phyloP scores from a whole-genome alignment of 306 rosid species.

The Malus domestica region DNA sequence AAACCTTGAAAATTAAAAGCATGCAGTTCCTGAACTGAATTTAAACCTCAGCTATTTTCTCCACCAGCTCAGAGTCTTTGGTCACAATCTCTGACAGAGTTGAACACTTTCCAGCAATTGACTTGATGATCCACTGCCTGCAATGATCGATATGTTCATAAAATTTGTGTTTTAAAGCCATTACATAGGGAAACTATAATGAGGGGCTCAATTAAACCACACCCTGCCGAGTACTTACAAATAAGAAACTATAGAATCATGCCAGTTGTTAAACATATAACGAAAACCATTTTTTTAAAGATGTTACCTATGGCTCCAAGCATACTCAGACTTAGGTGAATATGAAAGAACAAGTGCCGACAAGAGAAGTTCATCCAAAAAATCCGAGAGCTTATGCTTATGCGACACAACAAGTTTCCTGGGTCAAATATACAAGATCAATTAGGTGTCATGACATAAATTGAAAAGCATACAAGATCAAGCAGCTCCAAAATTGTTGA shows the following conservation, averaged over 20 bases:
- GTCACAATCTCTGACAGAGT: slow-evolving; percentile 52
- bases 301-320: slow-evolving; percentile 78
- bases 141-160: slow-evolving; percentile 26
- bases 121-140: slow-evolving; percentile 93
- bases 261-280: background rate
- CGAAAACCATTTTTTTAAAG: background rate
- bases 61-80: slow-evolving; percentile 93
- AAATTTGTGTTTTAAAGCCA: slow-evolving; percentile 17
- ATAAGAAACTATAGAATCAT: background rate
- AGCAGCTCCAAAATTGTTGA: no score
- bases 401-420: slow-evolving; percentile 57
- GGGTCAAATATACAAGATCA: slow-evolving; percentile 14
- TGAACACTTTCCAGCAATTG: slow-evolving; percentile 54
- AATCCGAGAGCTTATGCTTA: slow-evolving; percentile 29
- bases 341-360: slow-evolving; percentile 71
- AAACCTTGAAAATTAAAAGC: slow-evolving; percentile 31
- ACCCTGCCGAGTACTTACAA: background rate
- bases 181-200: background rate
- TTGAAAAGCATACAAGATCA: background rate
- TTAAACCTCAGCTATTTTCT: slow-evolving; percentile 89
- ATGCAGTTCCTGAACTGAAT: slow-evolving; percentile 35
- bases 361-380: slow-evolving; percentile 58
- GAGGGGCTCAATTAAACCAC: background rate
- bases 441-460: background rate
- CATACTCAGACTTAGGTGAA: slow-evolving; percentile 81